Base-by-base conservation (phyloP, 257 asterid genomes). In the Lycium barbarum region DNA sequence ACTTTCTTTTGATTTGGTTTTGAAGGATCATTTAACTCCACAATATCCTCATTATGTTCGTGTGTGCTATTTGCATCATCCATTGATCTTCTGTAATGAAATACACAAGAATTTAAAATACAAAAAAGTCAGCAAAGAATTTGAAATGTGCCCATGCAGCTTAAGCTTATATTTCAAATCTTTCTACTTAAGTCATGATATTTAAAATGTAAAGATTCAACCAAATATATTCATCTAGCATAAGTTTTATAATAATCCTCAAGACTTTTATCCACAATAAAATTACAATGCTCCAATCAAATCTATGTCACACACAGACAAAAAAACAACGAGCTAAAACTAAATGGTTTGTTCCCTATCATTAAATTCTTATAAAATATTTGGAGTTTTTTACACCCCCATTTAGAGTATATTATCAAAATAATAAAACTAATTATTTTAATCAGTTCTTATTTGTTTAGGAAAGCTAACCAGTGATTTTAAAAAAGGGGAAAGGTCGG, bases 401-500 rank as follows among this genome's bases (percentile, higher is more conserved):
- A 47, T 47, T 47, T 6, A 47, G 11, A 47, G 53, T 47, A 9
- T 47, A 47, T 47, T 47, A 47, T 1, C 53, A 47, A 47, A 47
- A 47, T 2, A 47, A 47, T 26, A 4, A 17, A 1, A 47, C 11
- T 18, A 73, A n/a, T 63, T 3, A 2, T 61, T 61, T 2, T 26
- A 26, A 26, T 26, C 33, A 26, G 33, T 26, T 26, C 33, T 20
- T 12, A n/a, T 15, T 68, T 13, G 70, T 36, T 17, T 40, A 2
- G 15, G 5, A 17, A 33, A 51, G 62, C 36, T 5, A 35, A 45
- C 18, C 49, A 57, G 57, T 51, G 81, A 72, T 18, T 15, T 71
- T 84, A 26, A 26, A 26, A 26, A 26, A 26, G 33, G 33, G 33
- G 33, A 26, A 26, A 26, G 33, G 33, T 26, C 88, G 92, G 90